Evolutionary conservation across 208 protist species (phyloP).

Genomic region (Leishmania mexicana): DNA sequence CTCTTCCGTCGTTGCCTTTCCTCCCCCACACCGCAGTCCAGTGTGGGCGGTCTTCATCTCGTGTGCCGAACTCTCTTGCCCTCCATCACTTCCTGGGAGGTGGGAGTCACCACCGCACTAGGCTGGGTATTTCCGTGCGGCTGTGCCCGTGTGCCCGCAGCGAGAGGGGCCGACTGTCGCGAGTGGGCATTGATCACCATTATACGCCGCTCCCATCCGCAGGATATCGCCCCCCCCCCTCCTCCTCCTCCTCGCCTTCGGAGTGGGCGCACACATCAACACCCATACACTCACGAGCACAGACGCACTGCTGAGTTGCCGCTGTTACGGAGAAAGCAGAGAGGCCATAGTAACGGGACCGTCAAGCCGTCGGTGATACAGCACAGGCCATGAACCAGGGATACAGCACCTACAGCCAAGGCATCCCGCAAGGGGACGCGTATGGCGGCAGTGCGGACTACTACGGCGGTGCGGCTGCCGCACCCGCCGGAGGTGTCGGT

Average conservation of each 20-base stretch:
- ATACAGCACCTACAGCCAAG: constrained; percentile 21
- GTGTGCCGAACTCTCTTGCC: not conserved
- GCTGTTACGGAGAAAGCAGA: not conserved
- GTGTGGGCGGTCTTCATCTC: not conserved
- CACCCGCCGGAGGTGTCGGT: not conserved
- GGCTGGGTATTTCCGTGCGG: not conserved
- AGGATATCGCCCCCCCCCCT: not conserved
- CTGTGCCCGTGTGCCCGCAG: not conserved
- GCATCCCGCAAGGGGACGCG: not conserved
- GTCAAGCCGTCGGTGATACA: not conserved
- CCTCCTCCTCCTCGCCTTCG: not conserved
- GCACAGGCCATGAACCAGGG: constrained; percentile 5
- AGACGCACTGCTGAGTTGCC: not conserved
- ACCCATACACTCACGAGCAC: constrained; percentile 7
- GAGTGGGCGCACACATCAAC: not conserved
- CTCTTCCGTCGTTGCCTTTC: not conserved
- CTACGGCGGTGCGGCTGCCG: not conserved
- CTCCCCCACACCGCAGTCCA: not conserved
- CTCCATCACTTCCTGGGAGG: not conserved
- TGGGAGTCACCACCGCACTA: not conserved
- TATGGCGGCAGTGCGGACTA: constrained; percentile 2
- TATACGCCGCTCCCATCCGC: not conserved
- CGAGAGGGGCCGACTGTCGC: not conserved
- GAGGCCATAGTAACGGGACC: not conserved
- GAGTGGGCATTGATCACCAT: not conserved